Evolutionary conservation across 768 basidiomycete genomes (phyloP).

Genomic region (Podaxis sp.): DNA sequence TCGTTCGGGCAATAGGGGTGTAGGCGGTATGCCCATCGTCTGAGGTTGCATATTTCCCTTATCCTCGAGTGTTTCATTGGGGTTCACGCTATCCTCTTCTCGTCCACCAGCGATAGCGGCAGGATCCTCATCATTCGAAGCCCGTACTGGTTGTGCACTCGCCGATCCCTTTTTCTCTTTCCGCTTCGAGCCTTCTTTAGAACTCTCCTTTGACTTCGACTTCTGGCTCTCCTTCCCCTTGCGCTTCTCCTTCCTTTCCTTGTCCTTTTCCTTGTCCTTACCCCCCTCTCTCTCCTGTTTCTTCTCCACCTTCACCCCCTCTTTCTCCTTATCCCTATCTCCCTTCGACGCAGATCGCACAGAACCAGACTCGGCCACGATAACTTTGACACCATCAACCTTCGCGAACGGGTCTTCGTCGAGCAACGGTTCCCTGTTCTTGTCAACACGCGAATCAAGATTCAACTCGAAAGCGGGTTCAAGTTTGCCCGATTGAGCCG

Average conservation of each 20-base stretch:
- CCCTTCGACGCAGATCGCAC: neutral
- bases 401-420: conserved; percentile 56
- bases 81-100: neutral
- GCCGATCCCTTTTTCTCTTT: neutral
- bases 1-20: neutral
- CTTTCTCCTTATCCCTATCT: conserved; percentile 7
- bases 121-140: neutral
- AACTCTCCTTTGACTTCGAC: neutral
- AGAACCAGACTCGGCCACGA: conserved; percentile 18
- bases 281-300: conserved; percentile 22
- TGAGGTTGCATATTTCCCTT: conserved; percentile 2
- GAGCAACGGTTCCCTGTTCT: conserved; percentile 23
- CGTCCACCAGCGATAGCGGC: neutral
- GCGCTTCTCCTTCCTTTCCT: conserved; percentile 15
- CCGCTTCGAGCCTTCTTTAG: neutral
- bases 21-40: neutral
- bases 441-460: neutral
- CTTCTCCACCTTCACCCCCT: conserved; percentile 17
- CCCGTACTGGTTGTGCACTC: neutral
- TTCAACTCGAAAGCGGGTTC: conserved; percentile 27
- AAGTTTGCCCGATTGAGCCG: conserved; percentile 3
- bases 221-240: conserved; percentile 20
- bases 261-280: conserved; percentile 20
- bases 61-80: neutral
- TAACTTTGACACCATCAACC: conserved; percentile 50